These are phyloP conservation scores for Calonectria honghensis DNA, from an alignment of 2,329 filamentous ascomycete species.

Conservation along the genomic window DNA sequence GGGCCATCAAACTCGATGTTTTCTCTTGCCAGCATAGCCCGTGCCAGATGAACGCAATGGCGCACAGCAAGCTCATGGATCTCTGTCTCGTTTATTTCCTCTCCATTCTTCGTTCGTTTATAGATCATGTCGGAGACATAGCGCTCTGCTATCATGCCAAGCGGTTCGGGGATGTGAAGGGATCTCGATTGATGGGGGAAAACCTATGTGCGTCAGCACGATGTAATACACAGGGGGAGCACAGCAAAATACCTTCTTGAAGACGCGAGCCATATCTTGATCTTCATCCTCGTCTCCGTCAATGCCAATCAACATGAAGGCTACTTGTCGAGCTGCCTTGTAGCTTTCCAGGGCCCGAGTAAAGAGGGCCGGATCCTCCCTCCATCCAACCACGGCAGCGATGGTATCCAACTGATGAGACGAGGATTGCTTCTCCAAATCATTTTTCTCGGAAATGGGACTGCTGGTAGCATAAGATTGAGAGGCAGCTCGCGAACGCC, in stretches of 20 bases:
- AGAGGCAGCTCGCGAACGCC: background rate
- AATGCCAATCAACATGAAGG: constrained; percentile 51
- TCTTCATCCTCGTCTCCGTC: constrained; percentile 51
- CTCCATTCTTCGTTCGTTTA: constrained; percentile 38
- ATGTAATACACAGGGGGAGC: background rate
- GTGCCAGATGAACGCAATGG: constrained; percentile 51
- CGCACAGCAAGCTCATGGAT: constrained; percentile 45
- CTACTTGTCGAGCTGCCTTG: constrained; percentile 40
- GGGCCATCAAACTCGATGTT: constrained; percentile 44
- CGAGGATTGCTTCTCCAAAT: constrained; percentile 4
- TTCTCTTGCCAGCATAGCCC: constrained; percentile 44
- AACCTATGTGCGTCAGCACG: constrained; percentile 37
- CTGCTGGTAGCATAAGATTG: background rate
- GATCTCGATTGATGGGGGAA: constrained; percentile 46
- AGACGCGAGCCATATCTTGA: constrained; percentile 52
- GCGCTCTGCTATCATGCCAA: constrained; percentile 49
- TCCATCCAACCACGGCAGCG: constrained; percentile 53
- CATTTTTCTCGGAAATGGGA: background rate
- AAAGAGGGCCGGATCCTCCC: constrained; percentile 51
- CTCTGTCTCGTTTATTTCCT: constrained; percentile 41
- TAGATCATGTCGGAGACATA: constrained; percentile 43
- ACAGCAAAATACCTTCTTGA: constrained; percentile 43
- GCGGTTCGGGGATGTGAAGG: constrained; percentile 48
- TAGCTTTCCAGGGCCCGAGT: constrained; percentile 51
- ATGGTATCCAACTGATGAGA: constrained; percentile 45